Conservation (phyloP, 352 stramenopile genomes). For the Aphanomyces stellatus region DNA sequence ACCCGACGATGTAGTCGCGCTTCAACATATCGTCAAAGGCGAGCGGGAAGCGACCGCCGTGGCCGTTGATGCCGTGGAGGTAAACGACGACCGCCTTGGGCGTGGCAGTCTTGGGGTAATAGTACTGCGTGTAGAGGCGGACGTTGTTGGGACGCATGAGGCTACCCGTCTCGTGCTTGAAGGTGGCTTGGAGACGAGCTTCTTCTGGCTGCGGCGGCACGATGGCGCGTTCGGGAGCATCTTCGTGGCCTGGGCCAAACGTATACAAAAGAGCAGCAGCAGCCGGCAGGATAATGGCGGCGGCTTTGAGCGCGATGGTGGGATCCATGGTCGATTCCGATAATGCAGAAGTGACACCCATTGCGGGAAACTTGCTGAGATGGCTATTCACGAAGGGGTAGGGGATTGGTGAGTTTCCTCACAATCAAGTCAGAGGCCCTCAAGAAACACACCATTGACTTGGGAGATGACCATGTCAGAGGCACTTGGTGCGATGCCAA, state of each 20-base stretch:
- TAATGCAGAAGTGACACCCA: no score
- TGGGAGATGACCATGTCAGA: no score
- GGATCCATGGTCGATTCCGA: no score
- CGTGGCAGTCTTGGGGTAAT: background rate
- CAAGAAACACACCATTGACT: no score
- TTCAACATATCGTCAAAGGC: conserved; percentile 50
- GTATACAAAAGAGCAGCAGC: background rate
- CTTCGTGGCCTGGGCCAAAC: conserved; percentile 5
- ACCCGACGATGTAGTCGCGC: conserved; percentile 52
- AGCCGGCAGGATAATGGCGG: no score
- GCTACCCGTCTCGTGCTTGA: background rate
- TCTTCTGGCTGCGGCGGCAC: background rate
- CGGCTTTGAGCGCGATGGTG: no score
- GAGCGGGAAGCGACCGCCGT: conserved; percentile 63
- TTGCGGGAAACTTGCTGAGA: no score
- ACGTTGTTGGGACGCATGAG: background rate
- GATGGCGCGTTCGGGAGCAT: background rate
- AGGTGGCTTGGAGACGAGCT: background rate
- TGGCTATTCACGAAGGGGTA: no score
- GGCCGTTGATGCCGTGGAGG: conserved; percentile 63
- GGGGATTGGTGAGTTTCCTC: no score
- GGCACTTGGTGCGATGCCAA: no score
- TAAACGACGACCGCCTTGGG: conserved; percentile 46
- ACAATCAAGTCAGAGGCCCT: no score
- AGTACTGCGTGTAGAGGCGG: conserved; percentile 10